Evolutionary conservation across 2,329 filamentous ascomycete genomes (phyloP).

Genomic region (Colletotrichum camelliae): DNA sequence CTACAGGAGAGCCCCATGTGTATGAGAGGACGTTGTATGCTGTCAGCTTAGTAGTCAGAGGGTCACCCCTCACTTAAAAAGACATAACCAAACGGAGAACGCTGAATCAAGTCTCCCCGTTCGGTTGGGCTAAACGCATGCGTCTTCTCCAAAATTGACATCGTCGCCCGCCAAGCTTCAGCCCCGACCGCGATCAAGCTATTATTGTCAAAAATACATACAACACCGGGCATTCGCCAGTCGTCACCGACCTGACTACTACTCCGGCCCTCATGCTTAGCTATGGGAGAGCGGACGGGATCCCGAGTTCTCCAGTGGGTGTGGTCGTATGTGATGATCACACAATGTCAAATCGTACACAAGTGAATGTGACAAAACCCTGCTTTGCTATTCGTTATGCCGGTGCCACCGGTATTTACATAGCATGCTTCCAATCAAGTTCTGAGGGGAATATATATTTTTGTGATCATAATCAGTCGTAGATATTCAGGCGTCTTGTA

Average conservation of each 20-base stretch:
- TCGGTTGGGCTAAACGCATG: neutral
- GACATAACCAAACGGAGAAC: neutral
- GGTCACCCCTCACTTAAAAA: neutral
- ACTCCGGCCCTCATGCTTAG: neutral
- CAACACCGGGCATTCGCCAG: neutral
- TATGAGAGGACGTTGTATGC: slow-evolving; percentile 10
- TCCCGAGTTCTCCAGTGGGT: neutral
- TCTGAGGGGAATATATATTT: neutral
- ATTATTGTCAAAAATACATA: neutral
- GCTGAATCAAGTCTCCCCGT: neutral
- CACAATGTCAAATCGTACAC: neutral
- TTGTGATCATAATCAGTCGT: neutral
- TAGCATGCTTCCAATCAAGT: neutral
- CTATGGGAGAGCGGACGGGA: neutral
- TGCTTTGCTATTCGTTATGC: neutral
- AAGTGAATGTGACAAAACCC: neutral
- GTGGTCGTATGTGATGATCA: neutral
- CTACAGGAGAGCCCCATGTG: neutral
- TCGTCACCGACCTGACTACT: neutral
- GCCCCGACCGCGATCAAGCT: neutral
- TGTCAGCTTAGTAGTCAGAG: neutral
- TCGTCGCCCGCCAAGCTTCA: neutral
- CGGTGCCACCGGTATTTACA: neutral
- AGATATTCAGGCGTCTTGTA: neutral
- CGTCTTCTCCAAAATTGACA: neutral